Conservation (phyloP, 176 grass and related monocot genomes). For the Chloris gayana region DNA sequence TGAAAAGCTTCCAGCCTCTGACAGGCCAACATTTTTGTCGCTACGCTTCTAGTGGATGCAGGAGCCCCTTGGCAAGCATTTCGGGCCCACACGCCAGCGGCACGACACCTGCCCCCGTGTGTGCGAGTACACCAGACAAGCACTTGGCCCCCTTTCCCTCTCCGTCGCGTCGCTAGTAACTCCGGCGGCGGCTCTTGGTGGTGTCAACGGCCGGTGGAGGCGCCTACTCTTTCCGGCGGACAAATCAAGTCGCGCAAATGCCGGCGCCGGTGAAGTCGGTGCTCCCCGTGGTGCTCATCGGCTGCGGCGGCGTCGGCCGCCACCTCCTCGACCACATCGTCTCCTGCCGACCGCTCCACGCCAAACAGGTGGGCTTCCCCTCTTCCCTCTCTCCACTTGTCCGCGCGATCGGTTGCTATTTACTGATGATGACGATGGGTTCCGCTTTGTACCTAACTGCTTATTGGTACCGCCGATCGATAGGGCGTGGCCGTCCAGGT, state of each 20-base stretch:
- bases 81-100: too few relatives aligned
- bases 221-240: background rate
- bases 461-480: background rate
- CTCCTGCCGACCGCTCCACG: conserved; percentile 67
- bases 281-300: conserved; percentile 77
- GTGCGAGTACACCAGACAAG: background rate
- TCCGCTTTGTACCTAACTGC: background rate
- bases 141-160: background rate
- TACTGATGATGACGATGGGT: background rate
- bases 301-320: conserved; percentile 86
- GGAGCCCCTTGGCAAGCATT: too few relatives aligned
- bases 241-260: conserved; percentile 27
- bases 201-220: background rate
- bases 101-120: too few relatives aligned
- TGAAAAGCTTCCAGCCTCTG: too few relatives aligned
- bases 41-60: too few relatives aligned
- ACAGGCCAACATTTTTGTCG: too few relatives aligned
- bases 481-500: conserved; percentile 82
- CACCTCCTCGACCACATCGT: conserved; percentile 84
- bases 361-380: conserved; percentile 55
- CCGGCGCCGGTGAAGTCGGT: conserved; percentile 30
- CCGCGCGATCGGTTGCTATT: background rate
- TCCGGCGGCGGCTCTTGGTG: background rate
- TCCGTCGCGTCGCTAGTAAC: background rate
- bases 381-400: background rate